Base-by-base conservation (phyloP, 192 early-diverging fungal genomes). In the Globomyces pollinis-pini region DNA sequence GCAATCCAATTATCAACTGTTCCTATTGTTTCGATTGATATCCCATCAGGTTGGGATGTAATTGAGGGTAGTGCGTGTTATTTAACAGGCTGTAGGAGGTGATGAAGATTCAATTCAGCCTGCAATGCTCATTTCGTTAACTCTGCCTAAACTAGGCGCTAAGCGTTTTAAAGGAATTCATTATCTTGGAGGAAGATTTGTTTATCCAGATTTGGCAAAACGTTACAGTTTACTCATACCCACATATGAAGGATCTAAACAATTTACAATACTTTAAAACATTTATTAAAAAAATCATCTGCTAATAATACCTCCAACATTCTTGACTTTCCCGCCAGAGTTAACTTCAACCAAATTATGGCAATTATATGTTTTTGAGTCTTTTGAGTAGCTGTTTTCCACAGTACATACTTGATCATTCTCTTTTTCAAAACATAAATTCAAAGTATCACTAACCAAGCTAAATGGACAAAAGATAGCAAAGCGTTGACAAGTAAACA, bases 11-110 rank as follows among this genome's bases (percentile, higher is more conserved):
- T 28, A 44, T 35, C 38, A 15, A 39, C 60, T 32, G 57, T 60
- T 12, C 82, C 84, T 0, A 74, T 90, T 51, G 75, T 80, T 7
- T 75, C 84, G 21, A 89, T 98, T 30, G 96, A 98, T 62, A 87
- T 98, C 59, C 96, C 96, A 11, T 89, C 87, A 13, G 93, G 90
- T 11, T 98, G 94, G 93, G 83, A 96, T 64, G 94, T 98, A 0
- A 91, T 91, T 47, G 54, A 80, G 56, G 95, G 94, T 70, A 75
- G 53, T 26, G 16, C 26, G 23, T 12, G 29, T 6, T 1, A 31
- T 28, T 2, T 28, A 13, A 30, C 7, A 47, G 44, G 44, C 15
- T 20, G 28, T 26, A 43, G 77, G 78, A 50, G 35, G 73, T 44
- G 26, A 59, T 26, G 68, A 72, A 4, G 45, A 34, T 1, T 80